These are phyloP conservation scores for Metschnikowia dekortorum DNA, from an alignment of 805 yeast genomes.

Conservation along the genomic window DNA sequence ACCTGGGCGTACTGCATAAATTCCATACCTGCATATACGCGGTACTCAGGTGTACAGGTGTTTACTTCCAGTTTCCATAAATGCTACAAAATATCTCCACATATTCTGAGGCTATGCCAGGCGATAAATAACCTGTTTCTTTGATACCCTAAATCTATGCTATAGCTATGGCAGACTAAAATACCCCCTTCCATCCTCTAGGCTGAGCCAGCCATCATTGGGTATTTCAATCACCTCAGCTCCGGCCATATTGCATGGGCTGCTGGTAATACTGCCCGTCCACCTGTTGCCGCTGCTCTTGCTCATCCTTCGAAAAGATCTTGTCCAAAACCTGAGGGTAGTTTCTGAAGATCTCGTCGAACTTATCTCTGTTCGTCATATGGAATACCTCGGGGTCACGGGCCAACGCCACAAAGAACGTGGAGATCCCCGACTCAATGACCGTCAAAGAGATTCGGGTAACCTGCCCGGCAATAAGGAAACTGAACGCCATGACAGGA, in stretches of 20 bases:
- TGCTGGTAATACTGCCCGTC: slow-evolving; percentile 12
- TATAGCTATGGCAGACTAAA: too few species aligned
- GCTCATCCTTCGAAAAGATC: slow-evolving; percentile 16
- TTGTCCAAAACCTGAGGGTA: slow-evolving; percentile 69
- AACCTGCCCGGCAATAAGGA: slow-evolving; percentile 72
- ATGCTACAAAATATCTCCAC: too few species aligned
- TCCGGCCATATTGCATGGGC: slow-evolving; percentile 9
- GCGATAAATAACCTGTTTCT: too few species aligned
- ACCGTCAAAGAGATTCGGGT: slow-evolving; percentile 68
- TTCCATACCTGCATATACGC: too few species aligned
- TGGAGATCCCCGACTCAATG: slow-evolving; percentile 75
- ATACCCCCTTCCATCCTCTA: too few species aligned
- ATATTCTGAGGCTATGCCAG: too few species aligned
- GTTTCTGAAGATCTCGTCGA: slow-evolving; percentile 57
- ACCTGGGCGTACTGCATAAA: too few species aligned
- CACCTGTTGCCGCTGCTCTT: slow-evolving; percentile 7
- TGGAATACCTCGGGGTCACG: slow-evolving; percentile 81
- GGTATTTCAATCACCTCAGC: background rate
- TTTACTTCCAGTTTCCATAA: too few species aligned
- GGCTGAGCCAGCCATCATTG: too few species aligned
- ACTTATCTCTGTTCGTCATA: slow-evolving; percentile 62
- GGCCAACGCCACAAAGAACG: slow-evolving; percentile 79
- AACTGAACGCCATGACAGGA: slow-evolving; percentile 68
- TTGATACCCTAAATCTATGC: too few species aligned
- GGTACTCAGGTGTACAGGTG: too few species aligned